A percentile compares a stretch with the other conserved stretches of the same genome.
Evolutionary conservation across 2,329 filamentous ascomycete genomes (phyloP).

Genomic region (Aurifilum marmelostoma): DNA sequence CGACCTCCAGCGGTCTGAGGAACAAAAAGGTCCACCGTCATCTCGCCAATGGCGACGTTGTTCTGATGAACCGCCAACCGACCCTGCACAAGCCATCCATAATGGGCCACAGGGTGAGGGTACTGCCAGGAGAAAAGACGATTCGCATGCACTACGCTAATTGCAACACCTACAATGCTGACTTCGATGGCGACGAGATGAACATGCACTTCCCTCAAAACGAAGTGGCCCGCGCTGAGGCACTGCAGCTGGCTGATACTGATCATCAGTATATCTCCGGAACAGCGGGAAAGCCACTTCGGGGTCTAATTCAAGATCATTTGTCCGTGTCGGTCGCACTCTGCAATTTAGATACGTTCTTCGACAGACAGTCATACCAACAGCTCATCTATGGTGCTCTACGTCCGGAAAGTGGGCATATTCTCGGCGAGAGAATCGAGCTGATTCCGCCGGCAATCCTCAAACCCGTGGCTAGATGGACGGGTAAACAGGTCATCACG

Average conservation of each 20-base stretch:
- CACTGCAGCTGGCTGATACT: slow-evolving; percentile 89
- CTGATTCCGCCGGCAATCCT: slow-evolving; percentile 80
- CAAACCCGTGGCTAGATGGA: slow-evolving; percentile 84
- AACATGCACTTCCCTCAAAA: slow-evolving; percentile 99
- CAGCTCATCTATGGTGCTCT: slow-evolving; percentile 91
- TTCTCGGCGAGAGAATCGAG: slow-evolving; percentile 78
- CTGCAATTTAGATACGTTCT: slow-evolving; percentile 89
- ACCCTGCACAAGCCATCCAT: slow-evolving; percentile 98
- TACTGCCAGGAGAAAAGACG: slow-evolving; percentile 92
- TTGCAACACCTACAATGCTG: slow-evolving; percentile 98
- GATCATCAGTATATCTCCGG: slow-evolving; percentile 96
- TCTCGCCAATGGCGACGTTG: slow-evolving; percentile 93
- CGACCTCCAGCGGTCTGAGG: slow-evolving; percentile 71
- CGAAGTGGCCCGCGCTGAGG: slow-evolving; percentile 90
- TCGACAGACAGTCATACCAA: slow-evolving; percentile 85
- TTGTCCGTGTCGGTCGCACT: slow-evolving; percentile 92
- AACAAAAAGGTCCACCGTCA: slow-evolving; percentile 98
- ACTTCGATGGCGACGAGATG: slow-evolving; percentile 99
- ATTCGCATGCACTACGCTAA: slow-evolving; percentile 99
- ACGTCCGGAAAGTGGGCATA: slow-evolving; percentile 87
- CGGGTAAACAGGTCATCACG: slow-evolving; percentile 93
- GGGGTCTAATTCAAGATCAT: slow-evolving; percentile 98
- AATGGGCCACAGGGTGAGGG: slow-evolving; percentile 94
- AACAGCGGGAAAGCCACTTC: slow-evolving; percentile 88
- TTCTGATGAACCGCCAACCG: slow-evolving; percentile 98